Evolutionary conservation across 495 filamentous ascomycete genomes (phyloP).

Genomic region (Talaromyces proteolyticus): DNA sequence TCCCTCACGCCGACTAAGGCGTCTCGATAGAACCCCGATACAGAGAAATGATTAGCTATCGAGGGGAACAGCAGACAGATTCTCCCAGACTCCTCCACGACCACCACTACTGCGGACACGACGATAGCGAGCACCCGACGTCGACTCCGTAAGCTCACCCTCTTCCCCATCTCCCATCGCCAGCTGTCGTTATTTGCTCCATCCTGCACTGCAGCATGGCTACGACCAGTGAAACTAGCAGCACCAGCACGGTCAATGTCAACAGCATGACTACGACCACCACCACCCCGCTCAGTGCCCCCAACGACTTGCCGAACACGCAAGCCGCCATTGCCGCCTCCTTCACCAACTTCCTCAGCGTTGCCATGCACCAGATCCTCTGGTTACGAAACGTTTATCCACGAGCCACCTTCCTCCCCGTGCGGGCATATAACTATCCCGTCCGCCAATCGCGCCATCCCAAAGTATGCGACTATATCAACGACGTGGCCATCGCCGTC

Average conservation of each 20-base stretch:
- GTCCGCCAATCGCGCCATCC: conserved; percentile 89
- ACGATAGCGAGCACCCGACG: conserved; percentile 28
- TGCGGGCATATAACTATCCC: conserved; percentile 81
- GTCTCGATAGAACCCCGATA: too few species aligned
- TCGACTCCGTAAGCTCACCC: too few species aligned
- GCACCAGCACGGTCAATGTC: conserved; percentile 16
- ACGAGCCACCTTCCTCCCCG: conserved; percentile 67
- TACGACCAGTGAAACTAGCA: conserved; percentile 43
- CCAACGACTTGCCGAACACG: conserved; percentile 37
- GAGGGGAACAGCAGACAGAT: conserved; percentile 43
- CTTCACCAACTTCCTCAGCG: conserved; percentile 70
- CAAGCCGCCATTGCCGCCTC: conserved; percentile 42
- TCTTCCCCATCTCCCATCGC: too few species aligned
- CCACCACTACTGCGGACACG: conserved; percentile 26
- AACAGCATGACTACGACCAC: conserved; percentile 38
- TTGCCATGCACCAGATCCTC: conserved; percentile 89
- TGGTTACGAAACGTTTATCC: conserved; percentile 86
- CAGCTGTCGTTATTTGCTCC: too few species aligned
- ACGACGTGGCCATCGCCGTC: conserved; percentile 72
- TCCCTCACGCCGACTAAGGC: too few species aligned
- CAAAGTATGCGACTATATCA: conserved; percentile 85
- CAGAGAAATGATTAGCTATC: conserved; percentile 49
- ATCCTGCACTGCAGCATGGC: too few species aligned
- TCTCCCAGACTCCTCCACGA: conserved; percentile 37
- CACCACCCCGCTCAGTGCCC: conserved; percentile 36